Base-by-base conservation (phyloP, 106 monocot species). In the Iris macrosiphon region DNA sequence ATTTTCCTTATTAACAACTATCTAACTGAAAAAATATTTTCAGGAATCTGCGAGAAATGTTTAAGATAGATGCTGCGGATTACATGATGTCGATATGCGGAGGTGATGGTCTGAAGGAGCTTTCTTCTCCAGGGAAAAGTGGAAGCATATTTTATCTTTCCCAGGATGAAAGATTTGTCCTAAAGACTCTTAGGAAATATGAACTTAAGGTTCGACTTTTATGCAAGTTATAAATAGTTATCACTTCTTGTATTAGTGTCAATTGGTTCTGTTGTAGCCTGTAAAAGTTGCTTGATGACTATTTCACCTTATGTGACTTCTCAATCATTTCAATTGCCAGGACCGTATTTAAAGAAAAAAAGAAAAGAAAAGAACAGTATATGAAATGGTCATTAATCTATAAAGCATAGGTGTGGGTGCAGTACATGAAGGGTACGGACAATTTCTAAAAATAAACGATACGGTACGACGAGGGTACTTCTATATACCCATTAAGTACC, bases 21-120 rank as follows among this genome's bases (percentile, higher is more conserved):
- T 19, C 4, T 16, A 10, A 51, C 20, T n/a, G n/a, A n/a, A n/a
- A 32, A 52, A 66, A 59, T 65, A 52, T 59, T 66, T 54, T 64
- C 79, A 95, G 94, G 85, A 95, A 95, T 69, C 84, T 95, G 2
- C 72, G 94, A 21, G 94, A 89, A 73, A 89, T 95, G 89, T 95
- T 95, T 64, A 89, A 82, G 64, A 89, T 95, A 53, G 94, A 95
- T 76, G 84, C 94, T 49, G 88, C 94, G 11, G 89, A 95, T 62
- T 95, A 95, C 64, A 95, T 95, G 94, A 85, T 95, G 71, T 95
- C 94, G 18, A 72, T 95, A 45, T 95, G 94, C 72, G 94, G 89
- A 0, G 65, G 72, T 49, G 82, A 85, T 65, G 75, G 79, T 64
- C 61, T 95, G 19, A 95, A 89, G 67, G 94, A 89, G 73, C 71